phyloP scores from a whole-genome alignment of 192 early-diverging fungal genomes.

The Coemansia sp. region DNA sequence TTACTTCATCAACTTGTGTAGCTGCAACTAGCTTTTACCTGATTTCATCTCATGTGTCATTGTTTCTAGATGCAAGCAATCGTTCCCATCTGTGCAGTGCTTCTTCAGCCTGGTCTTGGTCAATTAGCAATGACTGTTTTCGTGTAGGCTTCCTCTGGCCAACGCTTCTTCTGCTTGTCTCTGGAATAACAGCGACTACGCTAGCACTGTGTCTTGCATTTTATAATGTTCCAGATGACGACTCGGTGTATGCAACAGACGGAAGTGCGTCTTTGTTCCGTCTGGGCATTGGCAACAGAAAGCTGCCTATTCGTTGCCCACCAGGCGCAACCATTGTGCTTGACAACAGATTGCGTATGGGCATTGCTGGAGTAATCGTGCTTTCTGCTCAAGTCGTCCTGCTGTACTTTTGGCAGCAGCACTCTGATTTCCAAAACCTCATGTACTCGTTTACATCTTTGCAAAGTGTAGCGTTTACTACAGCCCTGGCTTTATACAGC shows the following conservation, averaged over 20 bases:
- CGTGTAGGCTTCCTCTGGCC: conserved; percentile 16
- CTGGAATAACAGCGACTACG: neutral
- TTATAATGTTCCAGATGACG: neutral
- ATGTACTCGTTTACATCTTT: neutral
- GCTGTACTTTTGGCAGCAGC: neutral
- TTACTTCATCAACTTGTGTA: neutral
- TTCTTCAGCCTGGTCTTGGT: conserved; percentile 1
- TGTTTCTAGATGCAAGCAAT: neutral
- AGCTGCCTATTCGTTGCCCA: neutral
- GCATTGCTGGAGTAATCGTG: neutral
- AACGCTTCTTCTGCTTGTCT: neutral
- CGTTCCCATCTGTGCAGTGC: neutral
- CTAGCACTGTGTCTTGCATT: neutral
- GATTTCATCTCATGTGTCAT: neutral
- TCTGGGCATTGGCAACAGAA: conserved; percentile 2
- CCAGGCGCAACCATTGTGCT: neutral
- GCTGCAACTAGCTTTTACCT: neutral
- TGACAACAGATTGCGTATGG: conserved; percentile 13
- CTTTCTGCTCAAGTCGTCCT: neutral
- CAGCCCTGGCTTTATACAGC: neutral
- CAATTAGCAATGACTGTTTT: conserved; percentile 13
- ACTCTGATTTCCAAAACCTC: neutral
- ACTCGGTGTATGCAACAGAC: neutral
- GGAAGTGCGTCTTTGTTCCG: conserved; percentile 1
- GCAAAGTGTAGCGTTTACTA: conserved; percentile 1